Conservation (phyloP, 106 monocot genomes). For the Dendrobium officinale region DNA sequence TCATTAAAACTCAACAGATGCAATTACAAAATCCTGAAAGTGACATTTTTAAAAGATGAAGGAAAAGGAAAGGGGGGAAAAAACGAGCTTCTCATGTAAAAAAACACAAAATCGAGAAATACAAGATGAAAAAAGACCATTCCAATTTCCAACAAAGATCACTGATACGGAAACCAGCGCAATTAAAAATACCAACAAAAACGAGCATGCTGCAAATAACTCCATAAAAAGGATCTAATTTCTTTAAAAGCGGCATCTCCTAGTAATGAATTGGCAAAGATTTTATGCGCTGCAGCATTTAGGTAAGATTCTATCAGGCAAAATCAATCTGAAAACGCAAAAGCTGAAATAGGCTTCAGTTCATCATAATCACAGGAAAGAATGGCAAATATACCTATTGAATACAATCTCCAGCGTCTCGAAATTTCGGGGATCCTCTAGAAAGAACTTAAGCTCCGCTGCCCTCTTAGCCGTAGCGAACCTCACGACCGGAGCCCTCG, state of each 20-base stretch:
- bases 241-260: too few species aligned
- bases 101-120: background rate
- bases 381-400: constrained; percentile 37
- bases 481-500: constrained; percentile 72
- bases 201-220: too few species aligned
- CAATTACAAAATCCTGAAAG: background rate
- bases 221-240: too few species aligned
- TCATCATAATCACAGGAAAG: background rate
- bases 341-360: background rate
- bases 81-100: background rate
- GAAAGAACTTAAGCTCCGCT: constrained; percentile 59
- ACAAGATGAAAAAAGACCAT: too few species aligned
- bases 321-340: background rate
- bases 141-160: too few species aligned
- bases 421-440: constrained; percentile 60
- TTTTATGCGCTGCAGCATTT: too few species aligned
- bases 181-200: too few species aligned
- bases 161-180: too few species aligned
- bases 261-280: too few species aligned
- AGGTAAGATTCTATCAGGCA: background rate
- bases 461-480: constrained; percentile 54
- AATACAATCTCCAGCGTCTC: constrained; percentile 56
- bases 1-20: background rate
- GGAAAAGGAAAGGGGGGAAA: background rate
- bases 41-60: background rate